Percentiles rank a stretch among this genome's conserved stretches.
phyloP scores from a whole-genome alignment of 371 early-diverging fungal genomes.

The Lichtheimia corymbifera region DNA sequence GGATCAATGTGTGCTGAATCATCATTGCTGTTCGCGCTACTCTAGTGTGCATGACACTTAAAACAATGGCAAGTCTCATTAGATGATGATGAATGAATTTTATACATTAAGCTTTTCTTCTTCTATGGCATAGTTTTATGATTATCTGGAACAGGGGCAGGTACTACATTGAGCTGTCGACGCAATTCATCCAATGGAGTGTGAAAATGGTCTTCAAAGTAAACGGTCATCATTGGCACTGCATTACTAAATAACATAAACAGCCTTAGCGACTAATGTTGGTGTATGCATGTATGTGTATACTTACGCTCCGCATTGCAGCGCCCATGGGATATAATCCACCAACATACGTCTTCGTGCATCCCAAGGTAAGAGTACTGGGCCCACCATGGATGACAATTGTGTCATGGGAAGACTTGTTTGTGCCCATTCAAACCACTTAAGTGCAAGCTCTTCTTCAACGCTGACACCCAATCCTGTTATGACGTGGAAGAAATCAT shows the following conservation, averaged over 20 bases:
- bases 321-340: conserved; percentile 91
- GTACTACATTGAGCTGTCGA: conserved; percentile 61
- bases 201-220: conserved; percentile 85
- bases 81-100: too few species aligned
- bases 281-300: too few species aligned
- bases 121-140: neutral
- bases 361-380: conserved; percentile 60
- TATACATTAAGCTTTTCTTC: too few species aligned
- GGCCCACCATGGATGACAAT: conserved; percentile 81
- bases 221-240: conserved; percentile 80
- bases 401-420: conserved; percentile 89
- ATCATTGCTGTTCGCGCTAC: too few species aligned
- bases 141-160: conserved; percentile 27
- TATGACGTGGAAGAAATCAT: conserved; percentile 93
- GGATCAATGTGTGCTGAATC: too few species aligned
- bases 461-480: conserved; percentile 85
- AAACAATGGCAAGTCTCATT: too few species aligned
- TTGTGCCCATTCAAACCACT: conserved; percentile 94
- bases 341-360: conserved; percentile 69
- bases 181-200: conserved; percentile 71
- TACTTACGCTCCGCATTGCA: conserved; percentile 68
- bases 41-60: too few species aligned
- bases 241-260: conserved; percentile 30
- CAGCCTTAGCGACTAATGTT: neutral
- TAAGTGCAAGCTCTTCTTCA: conserved; percentile 91